phyloP scores from a whole-genome alignment of 306 rosid species.

The Cucurbita maxima region DNA sequence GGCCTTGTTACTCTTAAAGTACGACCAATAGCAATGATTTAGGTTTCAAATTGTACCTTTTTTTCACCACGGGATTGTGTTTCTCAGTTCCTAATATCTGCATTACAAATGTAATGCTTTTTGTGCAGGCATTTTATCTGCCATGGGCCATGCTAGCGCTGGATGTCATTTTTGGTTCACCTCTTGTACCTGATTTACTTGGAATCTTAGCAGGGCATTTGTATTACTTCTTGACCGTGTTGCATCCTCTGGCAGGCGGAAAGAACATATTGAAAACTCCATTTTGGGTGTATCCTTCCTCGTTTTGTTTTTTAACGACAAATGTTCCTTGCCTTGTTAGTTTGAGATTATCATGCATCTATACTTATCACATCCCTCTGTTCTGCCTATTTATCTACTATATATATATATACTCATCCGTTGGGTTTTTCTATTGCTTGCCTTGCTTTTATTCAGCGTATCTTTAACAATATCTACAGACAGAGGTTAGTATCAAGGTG shows the following conservation, averaged over 20 bases:
- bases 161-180: slow-evolving; percentile 83
- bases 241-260: slow-evolving; percentile 90
- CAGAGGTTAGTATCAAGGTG: slow-evolving; percentile 56
- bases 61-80: not conserved
- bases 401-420: not conserved
- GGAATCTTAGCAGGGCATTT: slow-evolving; percentile 95
- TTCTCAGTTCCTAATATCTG: slow-evolving; percentile 9
- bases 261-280: slow-evolving; percentile 69
- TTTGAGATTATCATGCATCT: not conserved
- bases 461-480: slow-evolving; percentile 46
- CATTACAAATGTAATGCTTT: not conserved
- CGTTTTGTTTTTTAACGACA: not conserved
- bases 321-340: not conserved
- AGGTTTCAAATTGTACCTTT: not conserved
- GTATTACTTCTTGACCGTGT: slow-evolving; percentile 83
- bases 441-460: not conserved
- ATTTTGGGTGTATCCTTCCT: slow-evolving; percentile 85
- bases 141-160: slow-evolving; percentile 95
- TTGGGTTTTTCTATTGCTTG: not conserved
- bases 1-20: slow-evolving; percentile 92
- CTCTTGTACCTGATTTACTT: slow-evolving; percentile 45
- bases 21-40: not conserved
- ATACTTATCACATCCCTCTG: not conserved
- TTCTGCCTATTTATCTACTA: not conserved
- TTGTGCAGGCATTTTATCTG: slow-evolving; percentile 83